Percentiles rank a stretch among this genome's conserved stretches.
Conservation (phyloP, 2,329 filamentous ascomycete species). For the Fusarium sp. region DNA sequence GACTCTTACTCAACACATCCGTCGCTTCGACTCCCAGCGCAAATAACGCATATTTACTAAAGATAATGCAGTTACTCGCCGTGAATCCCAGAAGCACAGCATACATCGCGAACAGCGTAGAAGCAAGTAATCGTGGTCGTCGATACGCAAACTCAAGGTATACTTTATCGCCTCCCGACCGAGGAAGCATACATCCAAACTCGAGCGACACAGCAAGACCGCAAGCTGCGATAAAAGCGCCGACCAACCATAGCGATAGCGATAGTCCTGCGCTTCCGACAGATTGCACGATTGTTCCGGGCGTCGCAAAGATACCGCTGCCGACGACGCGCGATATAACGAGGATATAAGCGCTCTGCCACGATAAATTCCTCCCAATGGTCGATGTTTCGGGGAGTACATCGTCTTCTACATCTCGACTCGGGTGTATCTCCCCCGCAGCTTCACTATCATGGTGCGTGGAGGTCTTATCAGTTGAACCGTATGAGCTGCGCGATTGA, state of each 20-base stretch:
- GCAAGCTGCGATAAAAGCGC: constrained; percentile 68
- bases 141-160: constrained; percentile 77
- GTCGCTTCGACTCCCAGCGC: constrained; percentile 61
- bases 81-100: constrained; percentile 73
- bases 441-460: constrained; percentile 8
- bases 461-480: neutral
- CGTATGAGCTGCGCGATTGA: neutral
- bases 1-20: constrained; percentile 60
- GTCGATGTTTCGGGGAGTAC: constrained; percentile 67
- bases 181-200: constrained; percentile 75
- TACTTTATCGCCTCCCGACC: constrained; percentile 74
- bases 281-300: constrained; percentile 71
- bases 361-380: constrained; percentile 67
- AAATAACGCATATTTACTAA: constrained; percentile 72
- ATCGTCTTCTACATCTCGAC: constrained; percentile 60
- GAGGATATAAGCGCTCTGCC: constrained; percentile 72
- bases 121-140: constrained; percentile 69
- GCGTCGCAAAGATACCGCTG: constrained; percentile 77
- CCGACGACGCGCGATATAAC: constrained; percentile 75
- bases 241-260: constrained; percentile 69
- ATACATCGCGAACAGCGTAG: constrained; percentile 70
- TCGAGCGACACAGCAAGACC: constrained; percentile 71
- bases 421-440: neutral
- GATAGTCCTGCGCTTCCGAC: constrained; percentile 73
- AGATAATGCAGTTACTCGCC: constrained; percentile 75